phyloP scores from a whole-genome alignment of 2,329 filamentous ascomycete genomes.

The Cytospora chrysosperma region DNA sequence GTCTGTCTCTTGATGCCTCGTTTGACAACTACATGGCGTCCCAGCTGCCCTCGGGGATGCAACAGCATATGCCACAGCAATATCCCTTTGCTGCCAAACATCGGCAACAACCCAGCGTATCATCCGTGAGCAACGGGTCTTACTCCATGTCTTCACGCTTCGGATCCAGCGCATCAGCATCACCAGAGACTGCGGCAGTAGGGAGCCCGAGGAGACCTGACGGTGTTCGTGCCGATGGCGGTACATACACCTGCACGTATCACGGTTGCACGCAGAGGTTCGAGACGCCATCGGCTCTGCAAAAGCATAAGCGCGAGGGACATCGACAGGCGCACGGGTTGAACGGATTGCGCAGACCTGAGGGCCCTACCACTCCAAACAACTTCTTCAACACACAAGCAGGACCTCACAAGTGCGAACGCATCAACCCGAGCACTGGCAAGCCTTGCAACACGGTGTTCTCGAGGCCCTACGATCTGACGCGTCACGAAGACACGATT shows the following conservation, averaged over 20 bases:
- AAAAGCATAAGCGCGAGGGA: conserved; percentile 93
- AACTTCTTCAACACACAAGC: conserved; percentile 77
- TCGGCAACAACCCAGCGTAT: conserved; percentile 38
- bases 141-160: conserved; percentile 37
- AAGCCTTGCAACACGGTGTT: conserved; percentile 95
- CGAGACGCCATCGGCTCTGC: conserved; percentile 79
- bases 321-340: conserved; percentile 71
- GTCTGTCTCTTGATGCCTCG: conserved; percentile 26
- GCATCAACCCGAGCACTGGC: conserved; percentile 90
- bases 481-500: conserved; percentile 94
- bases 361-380: conserved; percentile 44
- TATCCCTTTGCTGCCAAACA: conserved; percentile 49
- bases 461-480: conserved; percentile 93
- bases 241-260: conserved; percentile 95
- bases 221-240: conserved; percentile 69
- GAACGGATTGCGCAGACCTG: conserved; percentile 36
- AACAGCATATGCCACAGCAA: conserved; percentile 47
- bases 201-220: conserved; percentile 51
- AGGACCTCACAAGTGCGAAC: conserved; percentile 88
- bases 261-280: conserved; percentile 88
- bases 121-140: conserved; percentile 33
- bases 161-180: conserved; percentile 44
- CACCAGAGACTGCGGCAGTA: conserved; percentile 32
- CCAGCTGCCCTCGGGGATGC: conserved; percentile 38
- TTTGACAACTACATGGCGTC: conserved; percentile 36